Base-by-base conservation (phyloP, 192 early-diverging fungal genomes). In the Podila minutissima region DNA sequence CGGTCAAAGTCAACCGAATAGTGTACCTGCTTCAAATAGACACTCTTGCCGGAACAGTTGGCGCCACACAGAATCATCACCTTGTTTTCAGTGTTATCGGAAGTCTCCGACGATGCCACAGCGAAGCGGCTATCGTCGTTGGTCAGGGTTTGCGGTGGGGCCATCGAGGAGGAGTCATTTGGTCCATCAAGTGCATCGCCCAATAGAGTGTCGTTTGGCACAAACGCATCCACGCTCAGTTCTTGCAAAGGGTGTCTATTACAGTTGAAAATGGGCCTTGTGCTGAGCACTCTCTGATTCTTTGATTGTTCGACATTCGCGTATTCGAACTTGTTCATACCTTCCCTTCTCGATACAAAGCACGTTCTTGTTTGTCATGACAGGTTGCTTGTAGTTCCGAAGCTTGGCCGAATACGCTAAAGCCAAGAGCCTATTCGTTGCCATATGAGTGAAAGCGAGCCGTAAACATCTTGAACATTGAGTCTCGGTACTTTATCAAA, bases 1-100 rank as follows among this genome's bases (percentile, higher is more conserved):
- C 3, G 41, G 41, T 8, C 10, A 46, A 46, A 4, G 12, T 46
- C 41, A 46, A 46, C 13, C 15, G 11, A 46, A 46, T 15, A 13
- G 15, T 46, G 0, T 50, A 85, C 88, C 67, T 95, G 94, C 59
- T 92, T 92, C 29, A 93, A 62, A 67, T 93, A 87, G 7, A 93
- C 89, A 71, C 91, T 93, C 72, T 93, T 94, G 3, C 97, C 97
- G 8, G 93, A 96, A 19, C 83, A 91, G 67, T 98, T 98, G 0
- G 97, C 91, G 0, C 95, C 97, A 15, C 91, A 92, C 12, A 98
- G 65, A 4, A 97, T 70, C 59, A 94, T 85, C 4, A 92, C 84
- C 33, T 82, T 83, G 11, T 84, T 71, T 33, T 60, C 37, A 57
- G 17, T 6, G 35, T 15, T 4, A 8, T 33, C 37, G 0, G 38